Evolutionary conservation across 164 flowering plant genomes (phyloP), one percentile per base, ranked within the genome.

Genomic region (Berberis thunbergii): DNA sequence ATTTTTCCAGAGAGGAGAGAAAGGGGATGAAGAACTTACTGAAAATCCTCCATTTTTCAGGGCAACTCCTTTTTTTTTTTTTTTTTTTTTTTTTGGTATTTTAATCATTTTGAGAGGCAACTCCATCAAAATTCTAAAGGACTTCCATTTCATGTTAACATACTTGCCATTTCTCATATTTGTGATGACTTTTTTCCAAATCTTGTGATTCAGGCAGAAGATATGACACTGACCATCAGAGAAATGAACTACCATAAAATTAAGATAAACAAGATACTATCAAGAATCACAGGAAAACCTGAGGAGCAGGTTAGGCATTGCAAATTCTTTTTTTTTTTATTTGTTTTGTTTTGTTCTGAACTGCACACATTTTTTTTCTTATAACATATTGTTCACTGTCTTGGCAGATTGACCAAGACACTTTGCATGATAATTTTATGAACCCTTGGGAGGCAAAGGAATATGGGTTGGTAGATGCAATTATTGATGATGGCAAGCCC

Each of bases 401-500:
- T 12, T 68, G 69, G 67, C 80, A 94, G 99, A 74, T 94, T 72
- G 94, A 86, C 55, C 41, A 41, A 64, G 99, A 94, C 72, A 89
- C 97, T 0, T 91, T 80, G 41, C 84, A 87, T 68, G 97, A 89
- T 74, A 77, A 81, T 69, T 94, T 87, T 70, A 82, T 94, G 97
- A 82, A 75, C 65, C 67, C 99, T 40, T 91, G 96, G 94, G 94
- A 94, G 68, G 93, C 99, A 10, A 81, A 73, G 75, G 88, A 85
- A 40, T 94, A 94, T 67, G 99, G 99, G 39, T 70, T 94, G 64
- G 69, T 91, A 8, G 99, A 94, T 77, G 91, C 44, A 26, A 93
- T 94, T 41, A 83, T 94, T 2, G 97, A 94, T 74, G 98, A 88
- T 67, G 96, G 96, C 41, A 94, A 89, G 70, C 96, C 94, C 44